phyloP scores from a whole-genome alignment of 352 stramenopile species.

The Phytophthora meadii region DNA sequence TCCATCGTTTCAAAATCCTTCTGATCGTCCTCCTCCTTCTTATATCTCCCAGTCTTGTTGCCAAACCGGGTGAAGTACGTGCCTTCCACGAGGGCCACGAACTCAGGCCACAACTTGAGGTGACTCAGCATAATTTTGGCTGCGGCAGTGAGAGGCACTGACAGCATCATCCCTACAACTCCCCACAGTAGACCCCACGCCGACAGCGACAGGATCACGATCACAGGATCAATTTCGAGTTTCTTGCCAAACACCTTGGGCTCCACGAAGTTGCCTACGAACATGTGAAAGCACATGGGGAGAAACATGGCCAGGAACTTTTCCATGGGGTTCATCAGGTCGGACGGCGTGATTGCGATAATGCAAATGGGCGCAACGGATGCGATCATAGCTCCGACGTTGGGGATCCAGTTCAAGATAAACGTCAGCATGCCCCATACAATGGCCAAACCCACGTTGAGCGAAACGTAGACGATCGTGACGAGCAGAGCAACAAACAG shows the following conservation, averaged over 20 bases:
- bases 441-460: constrained; percentile 88
- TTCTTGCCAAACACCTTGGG: constrained; percentile 88
- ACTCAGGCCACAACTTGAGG: constrained; percentile 86
- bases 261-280: constrained; percentile 91
- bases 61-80: constrained; percentile 87
- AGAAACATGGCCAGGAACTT: constrained; percentile 88
- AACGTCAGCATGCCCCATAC: constrained; percentile 92
- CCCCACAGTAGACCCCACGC: constrained; percentile 88
- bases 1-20: constrained; percentile 84
- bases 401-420: constrained; percentile 91
- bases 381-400: constrained; percentile 90
- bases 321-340: constrained; percentile 91
- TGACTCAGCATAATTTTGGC: constrained; percentile 91
- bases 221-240: constrained; percentile 87
- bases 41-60: constrained; percentile 65
- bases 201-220: constrained; percentile 89
- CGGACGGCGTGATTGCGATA: constrained; percentile 84
- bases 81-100: constrained; percentile 87
- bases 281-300: constrained; percentile 91
- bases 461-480: constrained; percentile 90
- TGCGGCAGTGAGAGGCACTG: constrained; percentile 82
- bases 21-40: constrained; percentile 79
- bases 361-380: constrained; percentile 85
- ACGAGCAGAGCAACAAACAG: constrained; percentile 89
- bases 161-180: constrained; percentile 91